Base-by-base conservation (phyloP, 306 rosid species). In the Vachellia collinsii region DNA sequence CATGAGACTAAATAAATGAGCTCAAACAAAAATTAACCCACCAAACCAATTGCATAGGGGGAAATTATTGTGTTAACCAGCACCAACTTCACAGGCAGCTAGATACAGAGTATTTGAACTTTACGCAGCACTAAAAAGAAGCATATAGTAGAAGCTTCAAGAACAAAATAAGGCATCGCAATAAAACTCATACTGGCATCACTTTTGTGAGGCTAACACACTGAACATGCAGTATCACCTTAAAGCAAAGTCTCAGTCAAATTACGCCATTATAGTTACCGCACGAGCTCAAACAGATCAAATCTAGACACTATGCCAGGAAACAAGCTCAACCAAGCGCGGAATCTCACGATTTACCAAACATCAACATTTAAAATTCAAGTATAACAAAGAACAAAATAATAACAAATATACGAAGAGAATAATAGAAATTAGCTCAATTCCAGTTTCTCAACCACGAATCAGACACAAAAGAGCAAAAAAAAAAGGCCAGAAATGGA, bases 21-120 rank as follows among this genome's bases (percentile, higher is more conserved):
- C 29, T 38, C 34, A 13, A 66, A 2, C 17, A 56, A 62, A 53
- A 39, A 22, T 62, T 29, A 38, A 76, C 67, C 7, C 56, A 36
- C 5, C 70, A 81, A 9, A 76, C 36, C 69, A 71, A 53, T 13
- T 74, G 43, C 13, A 72, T 8, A n/a, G 7, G 9, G 41, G 4
- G 0, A 41, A 43, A 11, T 34, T 23, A 34, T 64, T 12, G 9
- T 54, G 58, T 34, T 16, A 65, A 72, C 43, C n/a, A 72, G 25
- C 58, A 38, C 42, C 67, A 39, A n/a, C 77, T 23, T 70, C 4
- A 80, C 7, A 56, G 16, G 11, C 53, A 36, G 34, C 8, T 9
- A 66, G 86, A 83, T 73, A 83, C 59, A 65, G 72, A 58, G 19
- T 58, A 37, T 44, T 22, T 50, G 50, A 5, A 11, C 41, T 70